Conservation (phyloP, 139 green algal species). For the Picochlorum sp. region DNA sequence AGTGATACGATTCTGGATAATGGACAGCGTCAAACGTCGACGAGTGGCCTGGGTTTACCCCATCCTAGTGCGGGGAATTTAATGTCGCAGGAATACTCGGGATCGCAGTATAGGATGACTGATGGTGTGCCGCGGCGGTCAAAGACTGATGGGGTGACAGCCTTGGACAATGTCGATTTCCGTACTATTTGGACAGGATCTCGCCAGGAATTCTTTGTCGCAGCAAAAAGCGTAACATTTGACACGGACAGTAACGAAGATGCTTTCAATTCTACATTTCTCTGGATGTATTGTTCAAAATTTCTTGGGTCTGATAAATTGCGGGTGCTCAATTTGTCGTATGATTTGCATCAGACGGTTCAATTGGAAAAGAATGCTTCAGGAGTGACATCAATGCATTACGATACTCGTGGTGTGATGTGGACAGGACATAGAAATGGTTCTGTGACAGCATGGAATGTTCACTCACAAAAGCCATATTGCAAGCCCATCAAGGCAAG, state of each 20-base stretch:
- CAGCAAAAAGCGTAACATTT: background rate
- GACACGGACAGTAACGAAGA: background rate
- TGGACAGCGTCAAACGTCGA: background rate
- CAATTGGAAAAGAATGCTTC: conserved; percentile 2
- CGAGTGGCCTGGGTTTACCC: background rate
- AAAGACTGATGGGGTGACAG: background rate
- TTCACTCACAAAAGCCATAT: conserved; percentile 2
- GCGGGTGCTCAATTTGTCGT: background rate
- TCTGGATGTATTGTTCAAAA: background rate
- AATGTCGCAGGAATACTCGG: background rate
- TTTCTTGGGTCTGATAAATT: background rate
- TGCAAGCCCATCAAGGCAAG: conserved; percentile 5
- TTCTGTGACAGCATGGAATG: conserved; percentile 20
- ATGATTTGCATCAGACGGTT: background rate
- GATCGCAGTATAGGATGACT: background rate
- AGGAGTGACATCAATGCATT: conserved; percentile 27
- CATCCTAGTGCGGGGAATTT: conserved; percentile 8
- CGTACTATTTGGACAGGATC: background rate
- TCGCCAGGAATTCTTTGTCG: background rate
- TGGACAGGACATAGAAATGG: conserved; percentile 39
- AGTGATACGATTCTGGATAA: too few relatives aligned
- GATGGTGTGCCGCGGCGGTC: background rate
- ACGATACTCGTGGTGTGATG: conserved; percentile 23
- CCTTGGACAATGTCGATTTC: background rate
- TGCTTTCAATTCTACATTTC: background rate